Conservation (phyloP, 768 basidiomycete genomes). For the button mushroom (Agaricus bisporus) region DNA sequence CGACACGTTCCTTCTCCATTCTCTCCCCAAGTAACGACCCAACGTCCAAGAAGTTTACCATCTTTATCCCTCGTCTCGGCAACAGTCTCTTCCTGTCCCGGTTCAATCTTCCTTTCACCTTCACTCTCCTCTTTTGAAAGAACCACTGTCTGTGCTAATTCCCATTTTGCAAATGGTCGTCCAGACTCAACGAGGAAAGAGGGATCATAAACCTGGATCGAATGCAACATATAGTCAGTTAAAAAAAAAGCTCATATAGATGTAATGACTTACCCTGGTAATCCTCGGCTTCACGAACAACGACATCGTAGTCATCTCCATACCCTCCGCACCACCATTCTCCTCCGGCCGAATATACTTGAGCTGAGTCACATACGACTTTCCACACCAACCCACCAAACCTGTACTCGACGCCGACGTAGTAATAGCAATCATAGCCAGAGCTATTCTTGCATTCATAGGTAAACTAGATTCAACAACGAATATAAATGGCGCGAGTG, state of each 20-base stretch:
- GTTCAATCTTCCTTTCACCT: conserved; percentile 23
- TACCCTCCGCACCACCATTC: conserved; percentile 38
- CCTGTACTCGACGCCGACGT: conserved; percentile 72
- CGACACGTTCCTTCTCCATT: conserved; percentile 59
- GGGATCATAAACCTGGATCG: conserved; percentile 56
- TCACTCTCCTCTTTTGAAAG: conserved; percentile 29
- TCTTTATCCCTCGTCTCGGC: conserved; percentile 64
- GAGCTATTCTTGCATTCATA: conserved; percentile 53
- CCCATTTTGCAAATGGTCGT: conserved; percentile 78
- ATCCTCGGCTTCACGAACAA: conserved; percentile 51
- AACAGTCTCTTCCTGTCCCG: conserved; percentile 67
- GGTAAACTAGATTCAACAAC: conserved; percentile 76
- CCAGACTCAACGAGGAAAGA: conserved; percentile 60
- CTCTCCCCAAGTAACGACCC: conserved; percentile 74
- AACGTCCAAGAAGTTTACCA: conserved; percentile 62
- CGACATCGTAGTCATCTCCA: conserved; percentile 69
- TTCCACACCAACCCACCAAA: conserved; percentile 64
- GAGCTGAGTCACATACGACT: conserved; percentile 67
- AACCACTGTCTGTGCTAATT: conserved; percentile 51
- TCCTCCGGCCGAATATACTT: conserved; percentile 42
- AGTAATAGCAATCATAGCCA: conserved; percentile 64
- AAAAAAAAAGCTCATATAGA: not conserved
- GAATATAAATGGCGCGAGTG: conserved; percentile 77
- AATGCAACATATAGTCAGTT: not conserved
- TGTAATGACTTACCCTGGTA: conserved; percentile 44